Conservation (phyloP, 202 grass and related monocot species). For the Schoenoplectus triqueter region DNA sequence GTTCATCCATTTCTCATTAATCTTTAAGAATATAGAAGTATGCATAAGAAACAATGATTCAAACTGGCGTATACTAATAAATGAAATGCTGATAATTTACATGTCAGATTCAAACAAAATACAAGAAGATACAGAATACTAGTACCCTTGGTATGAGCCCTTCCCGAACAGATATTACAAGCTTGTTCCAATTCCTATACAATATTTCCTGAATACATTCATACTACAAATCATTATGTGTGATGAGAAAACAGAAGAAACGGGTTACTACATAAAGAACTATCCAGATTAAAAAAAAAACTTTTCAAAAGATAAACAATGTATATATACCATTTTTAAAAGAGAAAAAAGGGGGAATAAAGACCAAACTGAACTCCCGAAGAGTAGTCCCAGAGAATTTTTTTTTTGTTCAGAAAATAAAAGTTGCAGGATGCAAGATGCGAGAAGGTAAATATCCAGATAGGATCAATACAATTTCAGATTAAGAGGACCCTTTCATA, state of each 20-base stretch:
- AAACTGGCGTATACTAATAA: neutral
- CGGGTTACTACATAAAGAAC: neutral
- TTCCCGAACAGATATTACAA: slow-evolving; percentile 42
- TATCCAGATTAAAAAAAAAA: neutral
- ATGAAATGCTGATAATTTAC: neutral
- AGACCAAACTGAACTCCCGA: neutral
- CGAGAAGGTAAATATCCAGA: neutral
- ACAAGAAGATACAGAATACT: neutral
- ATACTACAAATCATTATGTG: neutral
- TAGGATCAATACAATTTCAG: neutral
- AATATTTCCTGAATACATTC: slow-evolving; percentile 42
- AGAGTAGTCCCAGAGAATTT: neutral
- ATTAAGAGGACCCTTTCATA: neutral
- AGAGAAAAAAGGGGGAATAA: neutral
- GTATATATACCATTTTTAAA: neutral
- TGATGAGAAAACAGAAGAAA: neutral
- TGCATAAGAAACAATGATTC: neutral
- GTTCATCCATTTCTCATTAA: slow-evolving; percentile 35
- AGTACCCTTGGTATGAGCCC: slow-evolving; percentile 43
- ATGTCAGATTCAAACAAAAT: neutral
- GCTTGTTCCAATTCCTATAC: slow-evolving; percentile 49
- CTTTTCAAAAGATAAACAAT: neutral
- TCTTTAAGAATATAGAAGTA: slow-evolving; percentile 36
- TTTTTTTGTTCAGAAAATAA: neutral
- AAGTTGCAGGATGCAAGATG: neutral